These are phyloP conservation scores for Scedosporium apiospermum DNA, from an alignment of 2,329 filamentous ascomycete genomes.

Conservation along the genomic window DNA sequence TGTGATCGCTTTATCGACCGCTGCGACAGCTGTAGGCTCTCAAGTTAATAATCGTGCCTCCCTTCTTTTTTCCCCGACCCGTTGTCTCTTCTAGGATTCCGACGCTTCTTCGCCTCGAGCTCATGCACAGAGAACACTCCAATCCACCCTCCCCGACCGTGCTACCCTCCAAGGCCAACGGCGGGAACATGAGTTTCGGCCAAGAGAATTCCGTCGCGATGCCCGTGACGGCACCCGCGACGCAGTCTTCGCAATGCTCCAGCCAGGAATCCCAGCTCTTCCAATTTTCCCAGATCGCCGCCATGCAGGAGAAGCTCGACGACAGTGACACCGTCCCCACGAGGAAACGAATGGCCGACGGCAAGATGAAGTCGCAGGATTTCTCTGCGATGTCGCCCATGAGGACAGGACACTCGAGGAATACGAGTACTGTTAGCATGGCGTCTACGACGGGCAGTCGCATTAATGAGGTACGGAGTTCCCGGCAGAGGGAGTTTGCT, in stretches of 20 bases:
- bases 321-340: conserved; percentile 24
- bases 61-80: neutral
- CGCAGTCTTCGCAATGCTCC: conserved; percentile 15
- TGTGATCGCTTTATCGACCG: neutral
- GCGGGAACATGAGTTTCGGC: neutral
- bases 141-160: conserved; percentile 3
- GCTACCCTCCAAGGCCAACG: conserved; percentile 1
- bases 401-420: conserved; percentile 50
- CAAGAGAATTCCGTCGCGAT: conserved; percentile 2
- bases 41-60: neutral
- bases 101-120: neutral
- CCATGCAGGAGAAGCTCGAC: conserved; percentile 35
- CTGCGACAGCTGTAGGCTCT: neutral
- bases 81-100: neutral
- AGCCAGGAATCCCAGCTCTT: conserved; percentile 44
- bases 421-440: conserved; percentile 51
- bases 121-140: neutral
- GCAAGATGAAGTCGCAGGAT: conserved; percentile 46
- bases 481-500: neutral
- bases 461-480: conserved; percentile 46
- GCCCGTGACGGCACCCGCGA: neutral
- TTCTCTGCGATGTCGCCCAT: conserved; percentile 26
- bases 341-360: conserved; percentile 64
- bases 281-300: conserved; percentile 41
- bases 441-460: conserved; percentile 51